Evolutionary conservation across 208 protist species (phyloP).

Genomic region (Leishmania arabica): DNA sequence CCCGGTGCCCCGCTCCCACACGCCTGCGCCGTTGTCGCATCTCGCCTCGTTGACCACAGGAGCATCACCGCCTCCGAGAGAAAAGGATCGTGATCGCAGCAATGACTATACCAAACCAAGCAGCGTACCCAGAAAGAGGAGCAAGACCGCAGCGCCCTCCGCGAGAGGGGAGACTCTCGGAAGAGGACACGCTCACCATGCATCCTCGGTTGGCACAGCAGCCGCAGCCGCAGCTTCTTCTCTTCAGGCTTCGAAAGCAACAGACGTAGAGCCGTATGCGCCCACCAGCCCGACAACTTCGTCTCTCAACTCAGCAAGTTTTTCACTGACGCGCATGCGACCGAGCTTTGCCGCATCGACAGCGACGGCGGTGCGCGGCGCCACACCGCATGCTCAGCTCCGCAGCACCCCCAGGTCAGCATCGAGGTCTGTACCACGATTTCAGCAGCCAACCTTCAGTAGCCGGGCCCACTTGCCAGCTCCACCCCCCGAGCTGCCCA

Average conservation of each 20-base stretch:
- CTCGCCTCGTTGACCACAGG: background rate
- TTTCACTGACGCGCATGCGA: background rate
- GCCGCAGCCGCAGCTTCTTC: background rate
- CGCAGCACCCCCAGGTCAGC: background rate
- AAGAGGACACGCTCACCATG: no score
- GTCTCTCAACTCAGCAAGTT: background rate
- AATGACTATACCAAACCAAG: background rate
- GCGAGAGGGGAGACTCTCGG: background rate
- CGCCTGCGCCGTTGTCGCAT: background rate
- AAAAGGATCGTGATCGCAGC: background rate
- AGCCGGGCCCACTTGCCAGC: constrained; percentile 8
- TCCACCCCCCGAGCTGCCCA: background rate
- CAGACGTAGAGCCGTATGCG: background rate
- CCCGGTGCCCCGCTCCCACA: background rate
- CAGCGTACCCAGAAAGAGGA: no score
- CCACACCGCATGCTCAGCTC: background rate
- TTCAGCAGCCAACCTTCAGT: constrained; percentile 8
- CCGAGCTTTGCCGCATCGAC: background rate
- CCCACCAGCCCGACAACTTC: background rate
- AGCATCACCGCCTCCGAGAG: no score
- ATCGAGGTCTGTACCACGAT: background rate
- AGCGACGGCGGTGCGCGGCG: background rate
- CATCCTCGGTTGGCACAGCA: background rate
- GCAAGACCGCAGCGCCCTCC: background rate
- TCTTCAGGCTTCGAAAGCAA: background rate